phyloP scores from a whole-genome alignment of 495 filamentous ascomycete genomes.

The Lepraria neglecta region DNA sequence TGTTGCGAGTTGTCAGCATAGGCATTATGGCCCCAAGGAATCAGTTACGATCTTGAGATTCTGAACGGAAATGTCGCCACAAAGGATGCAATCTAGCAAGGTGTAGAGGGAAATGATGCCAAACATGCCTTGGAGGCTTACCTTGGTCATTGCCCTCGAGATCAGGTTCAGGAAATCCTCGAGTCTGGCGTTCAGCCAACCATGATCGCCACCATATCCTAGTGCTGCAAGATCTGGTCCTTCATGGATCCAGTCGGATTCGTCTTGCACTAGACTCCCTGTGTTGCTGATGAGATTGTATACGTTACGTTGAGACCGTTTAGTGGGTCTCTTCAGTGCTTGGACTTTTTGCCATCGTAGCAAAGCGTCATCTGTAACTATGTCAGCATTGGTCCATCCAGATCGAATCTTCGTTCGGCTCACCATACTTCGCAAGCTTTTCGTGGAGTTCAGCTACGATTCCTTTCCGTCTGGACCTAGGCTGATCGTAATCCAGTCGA shows the following conservation, averaged over 20 bases:
- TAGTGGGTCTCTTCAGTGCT: slow-evolving; percentile 11
- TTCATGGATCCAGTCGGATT: slow-evolving; percentile 1
- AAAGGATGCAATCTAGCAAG: too few species aligned
- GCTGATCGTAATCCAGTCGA: background rate
- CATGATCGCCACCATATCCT: slow-evolving; percentile 1
- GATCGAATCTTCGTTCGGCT: slow-evolving; percentile 22
- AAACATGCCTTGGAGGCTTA: too few species aligned
- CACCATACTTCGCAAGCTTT: slow-evolving; percentile 63
- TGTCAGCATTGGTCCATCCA: background rate
- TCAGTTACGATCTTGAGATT: too few species aligned
- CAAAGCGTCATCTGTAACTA: slow-evolving; percentile 12
- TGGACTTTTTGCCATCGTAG: slow-evolving; percentile 10
- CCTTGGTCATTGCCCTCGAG: background rate
- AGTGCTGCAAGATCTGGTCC: slow-evolving; percentile 16
- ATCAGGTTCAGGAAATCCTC: slow-evolving; percentile 6
- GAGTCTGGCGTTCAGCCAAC: slow-evolving; percentile 11
- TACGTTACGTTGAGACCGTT: slow-evolving; percentile 2
- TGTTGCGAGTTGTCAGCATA: too few species aligned
- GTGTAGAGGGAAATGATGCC: too few species aligned
- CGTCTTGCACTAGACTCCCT: background rate
- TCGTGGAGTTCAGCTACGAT: slow-evolving; percentile 53
- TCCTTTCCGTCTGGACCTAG: slow-evolving; percentile 38
- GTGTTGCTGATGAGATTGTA: slow-evolving; percentile 2
- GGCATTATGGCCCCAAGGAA: too few species aligned
- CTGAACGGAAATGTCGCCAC: too few species aligned